Base-by-base conservation (phyloP, 306 rosid genomes). In the Malus orientalis region DNA sequence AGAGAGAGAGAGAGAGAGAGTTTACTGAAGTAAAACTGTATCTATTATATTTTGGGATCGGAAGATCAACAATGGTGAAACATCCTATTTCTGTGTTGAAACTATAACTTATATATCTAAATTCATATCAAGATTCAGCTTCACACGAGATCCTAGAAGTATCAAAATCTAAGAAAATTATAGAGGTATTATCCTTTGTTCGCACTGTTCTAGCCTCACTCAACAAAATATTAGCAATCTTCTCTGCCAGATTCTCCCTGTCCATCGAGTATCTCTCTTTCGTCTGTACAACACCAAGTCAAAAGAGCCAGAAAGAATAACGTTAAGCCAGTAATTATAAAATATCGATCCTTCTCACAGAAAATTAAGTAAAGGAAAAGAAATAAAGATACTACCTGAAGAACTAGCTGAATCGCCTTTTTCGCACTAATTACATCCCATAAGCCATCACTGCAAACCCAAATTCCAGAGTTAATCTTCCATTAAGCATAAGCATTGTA, bases 101-200 rank as follows among this genome's bases (percentile, higher is more conserved):
- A 76, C 86, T 85, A 85, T 29, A 79, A 71, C 76, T 55, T 70
- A 49, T 49, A 49, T 49, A 42, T 78, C 79, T 80, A 78, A 80
- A 78, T 71, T 84, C 81, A 76, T 78, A 76, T 93, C 83, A 91
- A 75, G 91, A 82, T 80, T 86, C 90, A 82, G 81, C 91, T 96
- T 88, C 92, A 96, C 98, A 96, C 16, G 91, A 76, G 81, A 74
- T 77, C 73, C 85, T 85, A 11, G 76, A 80, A 78, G 77, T 73
- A 72, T 91, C 97, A 84, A 96, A 96, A 83, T 96, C 99, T 89
- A 96, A 85, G 89, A 85, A 92, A 87, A 96, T 80, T 83, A 96
- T 84, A 78, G 96, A 87, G 51, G 99, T 96, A 70, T 96, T 96
- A 85, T 96, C 99, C 92, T 91, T 96, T 81, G 99, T 96, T 88